phyloP scores from a whole-genome alignment of 352 stramenopile species.

The Pythium phragmiticola region DNA sequence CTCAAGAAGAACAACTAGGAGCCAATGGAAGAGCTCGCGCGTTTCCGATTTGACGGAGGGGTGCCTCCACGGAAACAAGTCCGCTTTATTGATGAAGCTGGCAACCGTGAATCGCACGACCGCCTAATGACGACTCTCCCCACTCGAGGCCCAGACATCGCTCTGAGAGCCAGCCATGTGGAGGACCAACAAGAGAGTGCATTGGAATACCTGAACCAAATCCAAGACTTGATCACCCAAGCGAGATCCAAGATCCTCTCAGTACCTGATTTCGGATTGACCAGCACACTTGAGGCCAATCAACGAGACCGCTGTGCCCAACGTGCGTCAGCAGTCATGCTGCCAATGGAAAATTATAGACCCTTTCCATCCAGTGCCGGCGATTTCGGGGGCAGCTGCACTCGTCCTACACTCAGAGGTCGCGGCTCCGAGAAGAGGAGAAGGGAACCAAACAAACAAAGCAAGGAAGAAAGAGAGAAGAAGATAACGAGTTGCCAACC shows the following conservation, averaged over 20 bases:
- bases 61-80: background rate
- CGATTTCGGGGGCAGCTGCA: background rate
- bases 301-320: background rate
- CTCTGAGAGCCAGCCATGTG: background rate
- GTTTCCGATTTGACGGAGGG: background rate
- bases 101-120: background rate
- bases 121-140: background rate
- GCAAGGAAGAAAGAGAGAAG: background rate
- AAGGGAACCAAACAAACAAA: no score
- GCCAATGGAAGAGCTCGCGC: background rate
- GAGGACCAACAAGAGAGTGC: background rate
- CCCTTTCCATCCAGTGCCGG: background rate
- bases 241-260: background rate
- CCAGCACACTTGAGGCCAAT: background rate
- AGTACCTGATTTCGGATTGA: background rate
- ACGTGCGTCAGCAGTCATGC: background rate
- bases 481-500: background rate
- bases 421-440: background rate
- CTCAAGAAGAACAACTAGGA: background rate
- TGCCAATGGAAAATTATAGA: background rate
- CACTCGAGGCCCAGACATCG: background rate
- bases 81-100: background rate
- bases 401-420: background rate
- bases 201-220: background rate
- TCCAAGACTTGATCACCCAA: background rate